Percentiles rank a stretch among this genome's conserved stretches.
phyloP scores from a whole-genome alignment of 2,329 filamentous ascomycete genomes.

The Epichloe brachyelytri region DNA sequence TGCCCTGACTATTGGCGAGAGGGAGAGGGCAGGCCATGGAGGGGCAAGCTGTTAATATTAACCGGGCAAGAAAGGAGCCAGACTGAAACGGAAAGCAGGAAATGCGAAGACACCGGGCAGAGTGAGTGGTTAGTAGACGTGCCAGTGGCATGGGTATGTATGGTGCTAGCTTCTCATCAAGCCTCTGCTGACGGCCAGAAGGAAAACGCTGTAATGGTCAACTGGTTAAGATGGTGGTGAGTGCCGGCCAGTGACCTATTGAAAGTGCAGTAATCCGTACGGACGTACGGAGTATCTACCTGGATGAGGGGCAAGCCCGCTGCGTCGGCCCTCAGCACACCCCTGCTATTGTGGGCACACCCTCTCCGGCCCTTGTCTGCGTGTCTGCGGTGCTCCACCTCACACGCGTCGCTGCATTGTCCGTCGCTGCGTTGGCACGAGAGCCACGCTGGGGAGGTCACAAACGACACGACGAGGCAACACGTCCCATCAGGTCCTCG shows the following conservation, averaged over 20 bases:
- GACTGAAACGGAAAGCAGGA: neutral
- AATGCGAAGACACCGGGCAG: neutral
- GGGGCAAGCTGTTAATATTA: neutral
- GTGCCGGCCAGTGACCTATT: too few species aligned
- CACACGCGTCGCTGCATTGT: conserved; percentile 4
- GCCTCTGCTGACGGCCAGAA: neutral
- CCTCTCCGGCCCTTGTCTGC: neutral
- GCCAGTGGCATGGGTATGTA: too few species aligned
- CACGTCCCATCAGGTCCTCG: conserved; percentile 2
- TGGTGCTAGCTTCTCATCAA: neutral
- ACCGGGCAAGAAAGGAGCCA: neutral
- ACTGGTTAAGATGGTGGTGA: too few species aligned
- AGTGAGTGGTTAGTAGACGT: neutral
- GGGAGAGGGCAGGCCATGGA: neutral
- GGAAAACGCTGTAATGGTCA: neutral
- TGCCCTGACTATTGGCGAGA: too few species aligned
- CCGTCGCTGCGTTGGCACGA: conserved; percentile 15
- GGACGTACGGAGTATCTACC: neutral
- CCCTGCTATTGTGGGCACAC: neutral
- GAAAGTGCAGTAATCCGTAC: too few species aligned
- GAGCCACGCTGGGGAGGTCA: conserved; percentile 12
- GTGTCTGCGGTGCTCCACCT: conserved; percentile 1
- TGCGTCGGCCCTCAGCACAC: neutral
- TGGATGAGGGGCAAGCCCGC: conserved; percentile 2
- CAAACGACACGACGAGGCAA: neutral